Conservation (phyloP, 2,329 filamentous ascomycete genomes). For the Beauveria asiatica region DNA sequence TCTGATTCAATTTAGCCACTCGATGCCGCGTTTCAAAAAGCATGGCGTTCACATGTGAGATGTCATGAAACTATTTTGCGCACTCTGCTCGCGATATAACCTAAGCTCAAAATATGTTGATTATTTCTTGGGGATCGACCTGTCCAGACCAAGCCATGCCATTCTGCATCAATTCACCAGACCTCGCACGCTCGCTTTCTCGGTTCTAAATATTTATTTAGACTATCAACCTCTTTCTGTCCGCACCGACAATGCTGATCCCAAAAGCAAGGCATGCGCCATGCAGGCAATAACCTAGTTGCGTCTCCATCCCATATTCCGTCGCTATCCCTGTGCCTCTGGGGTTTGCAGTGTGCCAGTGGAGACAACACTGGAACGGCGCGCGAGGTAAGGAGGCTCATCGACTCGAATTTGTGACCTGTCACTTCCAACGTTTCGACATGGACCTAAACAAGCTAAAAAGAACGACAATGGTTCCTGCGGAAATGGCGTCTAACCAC, state of each 20-base stretch:
- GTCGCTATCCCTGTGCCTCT: neutral
- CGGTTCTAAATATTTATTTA: no score
- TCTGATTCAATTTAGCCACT: no score
- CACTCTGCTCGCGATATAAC: no score
- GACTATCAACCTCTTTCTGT: neutral
- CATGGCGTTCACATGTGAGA: no score
- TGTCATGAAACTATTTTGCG: no score
- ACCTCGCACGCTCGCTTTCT: neutral
- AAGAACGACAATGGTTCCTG: slow-evolving; percentile 2
- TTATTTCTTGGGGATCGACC: neutral
- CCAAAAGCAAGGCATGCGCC: neutral
- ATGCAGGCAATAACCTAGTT: neutral
- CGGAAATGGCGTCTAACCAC: slow-evolving; percentile 7
- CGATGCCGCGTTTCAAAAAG: no score
- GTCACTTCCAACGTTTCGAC: neutral
- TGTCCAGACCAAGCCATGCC: neutral
- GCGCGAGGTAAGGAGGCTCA: neutral
- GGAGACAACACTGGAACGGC: neutral
- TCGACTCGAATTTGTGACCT: neutral
- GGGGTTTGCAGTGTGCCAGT: neutral
- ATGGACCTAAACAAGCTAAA: neutral
- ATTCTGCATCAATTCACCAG: neutral
- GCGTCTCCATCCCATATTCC: neutral
- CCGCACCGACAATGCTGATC: neutral
- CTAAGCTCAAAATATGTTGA: no score